phyloP scores from a whole-genome alignment of 352 stramenopile genomes.

The Phytopythium mirpurense region DNA sequence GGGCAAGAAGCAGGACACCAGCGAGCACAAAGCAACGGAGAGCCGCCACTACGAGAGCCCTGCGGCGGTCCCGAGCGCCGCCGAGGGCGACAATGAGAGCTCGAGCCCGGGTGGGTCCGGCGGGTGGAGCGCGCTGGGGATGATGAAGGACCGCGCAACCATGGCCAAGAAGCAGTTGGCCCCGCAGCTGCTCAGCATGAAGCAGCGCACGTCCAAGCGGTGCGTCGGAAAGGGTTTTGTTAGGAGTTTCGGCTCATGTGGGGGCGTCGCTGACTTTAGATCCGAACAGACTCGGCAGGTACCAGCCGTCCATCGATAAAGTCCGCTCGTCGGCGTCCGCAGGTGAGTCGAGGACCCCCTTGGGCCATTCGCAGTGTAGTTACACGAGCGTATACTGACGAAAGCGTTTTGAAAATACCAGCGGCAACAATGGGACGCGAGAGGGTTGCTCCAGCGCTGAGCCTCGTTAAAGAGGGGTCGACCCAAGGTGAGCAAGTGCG shows the following conservation, averaged over 20 bases:
- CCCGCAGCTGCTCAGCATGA: slow-evolving; percentile 48
- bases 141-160: slow-evolving; percentile 49
- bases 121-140: slow-evolving; percentile 27
- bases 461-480: slow-evolving; percentile 64
- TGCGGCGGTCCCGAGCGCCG: not conserved
- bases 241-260: too few relatives aligned
- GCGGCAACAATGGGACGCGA: slow-evolving; percentile 39
- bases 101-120: slow-evolving; percentile 6
- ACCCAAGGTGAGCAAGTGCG: slow-evolving; percentile 30
- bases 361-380: too few relatives aligned
- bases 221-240: too few relatives aligned
- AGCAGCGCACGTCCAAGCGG: slow-evolving; percentile 48
- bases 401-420: slow-evolving; percentile 8
- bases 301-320: slow-evolving; percentile 71
- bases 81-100: not conserved
- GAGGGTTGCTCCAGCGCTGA: slow-evolving; percentile 43
- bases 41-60: not conserved
- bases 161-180: slow-evolving; percentile 48
- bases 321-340: slow-evolving; percentile 66
- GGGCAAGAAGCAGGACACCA: not conserved
- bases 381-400: not conserved
- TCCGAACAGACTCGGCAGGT: slow-evolving; percentile 45
- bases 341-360: slow-evolving; percentile 31
- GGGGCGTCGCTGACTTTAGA: slow-evolving; percentile 2
- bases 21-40: not conserved